Conservation (phyloP, 164 flowering plant species). For the Macadamia integrifolia region DNA sequence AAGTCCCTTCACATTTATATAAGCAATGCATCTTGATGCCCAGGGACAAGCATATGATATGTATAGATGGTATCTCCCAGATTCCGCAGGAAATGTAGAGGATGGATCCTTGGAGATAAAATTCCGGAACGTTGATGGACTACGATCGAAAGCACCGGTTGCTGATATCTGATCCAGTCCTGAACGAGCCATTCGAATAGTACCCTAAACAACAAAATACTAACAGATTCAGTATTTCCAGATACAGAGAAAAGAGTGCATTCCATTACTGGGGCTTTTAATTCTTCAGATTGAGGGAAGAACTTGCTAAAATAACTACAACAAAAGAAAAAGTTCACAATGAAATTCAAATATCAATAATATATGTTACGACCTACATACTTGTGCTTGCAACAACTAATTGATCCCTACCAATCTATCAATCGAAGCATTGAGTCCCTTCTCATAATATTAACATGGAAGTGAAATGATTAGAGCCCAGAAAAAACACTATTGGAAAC, state of each 20-base stretch:
- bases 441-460: no score
- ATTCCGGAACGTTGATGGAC: constrained; percentile 80
- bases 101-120: constrained; percentile 54
- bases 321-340: no score
- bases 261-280: no score
- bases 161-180: constrained; percentile 71
- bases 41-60: constrained; percentile 97
- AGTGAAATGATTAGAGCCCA: no score
- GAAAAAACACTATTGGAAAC: no score
- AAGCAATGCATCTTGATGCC: constrained; percentile 95
- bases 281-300: no score
- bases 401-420: no score
- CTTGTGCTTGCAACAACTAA: no score
- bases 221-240: neutral
- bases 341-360: neutral
- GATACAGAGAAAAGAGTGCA: no score
- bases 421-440: no score
- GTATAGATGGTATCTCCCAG: constrained; percentile 91
- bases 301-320: no score
- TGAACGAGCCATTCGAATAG: constrained; percentile 68
- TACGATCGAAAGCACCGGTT: constrained; percentile 76
- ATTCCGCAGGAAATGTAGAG: constrained; percentile 69
- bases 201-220: constrained; percentile 25
- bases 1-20: constrained; percentile 79
- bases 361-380: no score